Percentiles rank a stretch among this genome's conserved stretches.
These are phyloP conservation scores for Dictyostelium purpureum DNA, from an alignment of 78 protist genomes.

Conservation along the genomic window DNA sequence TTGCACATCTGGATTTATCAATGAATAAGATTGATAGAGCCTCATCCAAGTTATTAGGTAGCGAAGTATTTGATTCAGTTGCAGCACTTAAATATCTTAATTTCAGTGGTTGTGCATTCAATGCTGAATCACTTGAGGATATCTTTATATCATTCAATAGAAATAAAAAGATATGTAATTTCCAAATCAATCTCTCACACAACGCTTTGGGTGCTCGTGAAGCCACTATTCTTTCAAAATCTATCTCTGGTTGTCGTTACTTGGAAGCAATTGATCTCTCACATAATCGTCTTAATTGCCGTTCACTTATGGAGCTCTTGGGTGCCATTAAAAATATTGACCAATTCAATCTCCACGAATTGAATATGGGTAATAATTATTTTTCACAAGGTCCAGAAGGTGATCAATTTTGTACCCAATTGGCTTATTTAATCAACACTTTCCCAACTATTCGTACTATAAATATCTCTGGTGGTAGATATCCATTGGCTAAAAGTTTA, in stretches of 20 bases:
- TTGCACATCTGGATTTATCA: constrained; percentile 45
- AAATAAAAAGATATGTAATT: constrained; percentile 43
- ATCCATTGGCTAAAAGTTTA: constrained; percentile 51
- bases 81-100: constrained; percentile 16
- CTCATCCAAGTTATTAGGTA: constrained; percentile 38
- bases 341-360: constrained; percentile 53
- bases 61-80: constrained; percentile 54
- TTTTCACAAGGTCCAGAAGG: constrained; percentile 63
- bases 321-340: constrained; percentile 68
- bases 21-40: constrained; percentile 37
- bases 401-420: constrained; percentile 32
- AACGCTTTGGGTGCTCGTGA: constrained; percentile 44
- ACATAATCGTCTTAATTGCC: constrained; percentile 37
- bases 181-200: constrained; percentile 25
- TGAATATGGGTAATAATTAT: constrained; percentile 60
- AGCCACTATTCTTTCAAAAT: constrained; percentile 41
- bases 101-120: constrained; percentile 27
- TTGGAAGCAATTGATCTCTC: constrained; percentile 55
- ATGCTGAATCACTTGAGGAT: constrained; percentile 55
- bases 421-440: constrained; percentile 20
- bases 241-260: constrained; percentile 72
- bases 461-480: constrained; percentile 52
- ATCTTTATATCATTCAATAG: constrained; percentile 60
- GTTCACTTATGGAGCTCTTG: constrained; percentile 47
- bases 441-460: constrained; percentile 66